Evolutionary conservation across 352 stramenopile species (phyloP), one percentile per base, ranked within the genome.

Genomic region (Elongisporangium senticosum): DNA sequence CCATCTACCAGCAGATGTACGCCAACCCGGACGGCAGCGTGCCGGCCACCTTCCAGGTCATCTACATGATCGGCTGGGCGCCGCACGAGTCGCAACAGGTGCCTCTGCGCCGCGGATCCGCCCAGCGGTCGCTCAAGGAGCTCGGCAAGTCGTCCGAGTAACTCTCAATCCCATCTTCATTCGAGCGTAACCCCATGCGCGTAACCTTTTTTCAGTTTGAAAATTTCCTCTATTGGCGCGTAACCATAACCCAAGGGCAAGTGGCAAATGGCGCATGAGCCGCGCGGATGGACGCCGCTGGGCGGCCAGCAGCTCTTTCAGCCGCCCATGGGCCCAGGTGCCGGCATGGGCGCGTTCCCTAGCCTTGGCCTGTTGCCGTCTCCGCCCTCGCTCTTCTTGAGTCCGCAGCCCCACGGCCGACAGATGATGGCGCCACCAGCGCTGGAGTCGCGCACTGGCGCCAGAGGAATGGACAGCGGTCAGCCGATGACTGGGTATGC

Each of bases 21-120:
- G 90, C 79, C 19, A 81, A 95, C 50, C 62, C 81, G 26, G 86
- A 97, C 58, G 90, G 87, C 7, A 83, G 82, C 2, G 83, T 99
- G 14, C 84, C 93, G n/a, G 96, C 95, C 11, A 98, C 95, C 0
- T 98, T 98, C 59, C 93, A 99, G 72, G 76, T 95, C 26, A 97
- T 99, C 40, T 99, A 98, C 79, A 96, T 98, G 61, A 99, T 99
- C 72, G 97, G 96, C 49, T 99, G 96, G 96, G 96, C 93, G 47
- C 95, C 96, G 11, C 88, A 99, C 74, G 79, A 88, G 21, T 98
- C 89, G 28, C 96, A 99, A 73, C 96, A 91, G 61, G 80, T 97
- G 65, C 96, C 97, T 0, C 72, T 95, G 65, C 77, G 76, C 53
- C 82, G 89, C 7, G 91, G 90, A 19, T 83, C 83, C 0, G 86